These are phyloP conservation scores for Capsella bursapastoris DNA, from an alignment of 345 rosid species.

Conservation along the genomic window DNA sequence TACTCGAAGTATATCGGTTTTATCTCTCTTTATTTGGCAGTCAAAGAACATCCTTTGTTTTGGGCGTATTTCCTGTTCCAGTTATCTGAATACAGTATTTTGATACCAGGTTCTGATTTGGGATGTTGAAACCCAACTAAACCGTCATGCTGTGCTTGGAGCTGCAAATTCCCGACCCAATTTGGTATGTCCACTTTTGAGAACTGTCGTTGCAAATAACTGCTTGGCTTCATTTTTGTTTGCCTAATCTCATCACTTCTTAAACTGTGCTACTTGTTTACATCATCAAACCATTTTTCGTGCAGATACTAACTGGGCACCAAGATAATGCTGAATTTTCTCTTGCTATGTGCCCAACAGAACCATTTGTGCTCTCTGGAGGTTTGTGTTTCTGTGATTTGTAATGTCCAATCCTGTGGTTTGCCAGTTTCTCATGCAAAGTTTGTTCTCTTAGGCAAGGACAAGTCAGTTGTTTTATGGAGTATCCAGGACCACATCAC, in stretches of 20 bases:
- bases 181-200: conserved; percentile 57
- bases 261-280: conserved; percentile 11
- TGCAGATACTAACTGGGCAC: conserved; percentile 96
- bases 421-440: conserved; percentile 36
- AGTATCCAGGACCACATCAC: conserved; percentile 98
- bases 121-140: conserved; percentile 99
- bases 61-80: neutral
- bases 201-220: conserved; percentile 8
- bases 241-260: conserved; percentile 2
- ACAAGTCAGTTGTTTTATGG: conserved; percentile 91
- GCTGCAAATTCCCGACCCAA: conserved; percentile 93
- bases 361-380: conserved; percentile 99
- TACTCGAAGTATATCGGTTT: neutral
- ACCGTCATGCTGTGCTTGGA: conserved; percentile 98
- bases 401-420: conserved; percentile 4
- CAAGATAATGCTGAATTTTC: conserved; percentile 99
- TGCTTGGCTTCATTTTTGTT: conserved; percentile 8
- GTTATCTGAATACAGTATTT: conserved; percentile 23
- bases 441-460: conserved; percentile 76
- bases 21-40: neutral
- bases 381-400: conserved; percentile 55
- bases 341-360: conserved; percentile 97
- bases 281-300: conserved; percentile 31
- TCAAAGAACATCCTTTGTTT: neutral
- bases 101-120: conserved; percentile 85